Percentiles rank a stretch among this genome's conserved stretches.
Evolutionary conservation across 2,329 filamentous ascomycete genomes (phyloP).

Genomic region (Aspergillus aculeatus): DNA sequence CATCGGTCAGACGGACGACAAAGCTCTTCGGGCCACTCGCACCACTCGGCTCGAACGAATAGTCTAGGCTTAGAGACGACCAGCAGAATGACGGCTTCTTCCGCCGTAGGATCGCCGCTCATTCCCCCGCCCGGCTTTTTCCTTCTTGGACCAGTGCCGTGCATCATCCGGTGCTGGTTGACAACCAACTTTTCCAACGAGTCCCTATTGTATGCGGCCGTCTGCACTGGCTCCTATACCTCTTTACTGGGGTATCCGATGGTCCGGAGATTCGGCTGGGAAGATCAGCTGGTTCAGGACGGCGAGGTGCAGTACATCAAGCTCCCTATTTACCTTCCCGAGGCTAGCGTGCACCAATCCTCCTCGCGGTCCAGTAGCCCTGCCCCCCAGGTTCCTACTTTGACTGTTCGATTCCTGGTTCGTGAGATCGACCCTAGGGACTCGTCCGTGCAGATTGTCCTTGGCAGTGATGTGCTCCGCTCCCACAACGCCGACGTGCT

Average conservation of each 20-base stretch:
- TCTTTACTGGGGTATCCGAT: conserved; percentile 78
- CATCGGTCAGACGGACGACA: conserved; percentile 95
- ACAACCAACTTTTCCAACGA: conserved; percentile 86
- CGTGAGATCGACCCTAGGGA: conserved; percentile 51
- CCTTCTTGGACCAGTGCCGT: conserved; percentile 82
- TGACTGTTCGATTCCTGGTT: conserved; percentile 77
- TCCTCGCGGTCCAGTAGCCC: conserved; percentile 72
- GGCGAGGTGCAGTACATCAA: conserved; percentile 69
- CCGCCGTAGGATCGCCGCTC: conserved; percentile 68
- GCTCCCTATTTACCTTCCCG: conserved; percentile 82
- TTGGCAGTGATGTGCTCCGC: conserved; percentile 85
- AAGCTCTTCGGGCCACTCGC: conserved; percentile 83
- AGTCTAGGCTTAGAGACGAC: conserved; percentile 78
- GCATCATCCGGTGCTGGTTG: conserved; percentile 94
- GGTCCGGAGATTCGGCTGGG: conserved; percentile 70
- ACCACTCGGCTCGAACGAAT: conserved; percentile 76
- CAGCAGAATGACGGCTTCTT: conserved; percentile 61
- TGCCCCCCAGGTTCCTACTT: conserved; percentile 74
- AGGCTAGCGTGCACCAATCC: conserved; percentile 74
- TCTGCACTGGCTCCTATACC: conserved; percentile 87
- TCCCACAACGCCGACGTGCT: conserved; percentile 86
- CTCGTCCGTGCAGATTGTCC: conserved; percentile 73
- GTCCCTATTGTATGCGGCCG: conserved; percentile 82
- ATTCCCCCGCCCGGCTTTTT: conserved; percentile 81
- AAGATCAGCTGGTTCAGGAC: conserved; percentile 64